phyloP scores from a whole-genome alignment of 1,284 basidiomycete species.

The Boletus sp. region DNA sequence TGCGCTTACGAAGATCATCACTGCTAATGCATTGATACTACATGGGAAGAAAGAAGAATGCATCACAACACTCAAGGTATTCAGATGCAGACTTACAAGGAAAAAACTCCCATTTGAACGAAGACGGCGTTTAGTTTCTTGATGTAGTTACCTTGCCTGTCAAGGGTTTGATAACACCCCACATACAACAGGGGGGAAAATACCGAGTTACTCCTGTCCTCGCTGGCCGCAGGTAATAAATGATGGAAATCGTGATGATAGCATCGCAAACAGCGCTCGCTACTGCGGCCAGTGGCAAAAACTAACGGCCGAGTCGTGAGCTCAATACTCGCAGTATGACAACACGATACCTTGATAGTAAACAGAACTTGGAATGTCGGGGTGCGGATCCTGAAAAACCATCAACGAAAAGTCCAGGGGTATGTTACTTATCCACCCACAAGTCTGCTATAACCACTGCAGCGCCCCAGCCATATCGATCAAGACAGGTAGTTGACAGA shows the following conservation, averaged over 20 bases:
- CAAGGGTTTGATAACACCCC: neutral
- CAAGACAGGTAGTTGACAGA: neutral
- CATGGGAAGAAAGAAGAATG: neutral
- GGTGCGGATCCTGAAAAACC: conserved; percentile 3
- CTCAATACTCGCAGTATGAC: neutral
- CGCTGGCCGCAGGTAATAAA: conserved; percentile 20
- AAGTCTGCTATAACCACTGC: conserved; percentile 6
- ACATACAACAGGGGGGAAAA: neutral
- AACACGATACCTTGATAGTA: conserved; percentile 3
- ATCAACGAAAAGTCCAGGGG: neutral
- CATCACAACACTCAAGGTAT: no score
- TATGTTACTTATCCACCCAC: neutral
- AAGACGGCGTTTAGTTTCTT: conserved; percentile 19
- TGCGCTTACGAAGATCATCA: conserved; percentile 17
- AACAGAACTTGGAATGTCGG: conserved; percentile 9
- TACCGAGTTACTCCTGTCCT: conserved; percentile 19
- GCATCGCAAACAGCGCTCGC: conserved; percentile 21
- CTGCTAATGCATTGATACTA: conserved; percentile 15
- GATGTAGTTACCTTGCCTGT: conserved; percentile 12
- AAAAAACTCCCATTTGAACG: conserved; percentile 27
- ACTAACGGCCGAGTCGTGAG: conserved; percentile 3
- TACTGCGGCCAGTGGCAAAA: conserved; percentile 2
- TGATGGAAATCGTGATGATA: conserved; percentile 20
- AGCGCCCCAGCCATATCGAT: neutral
- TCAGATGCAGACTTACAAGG: conserved; percentile 12